A percentile compares a stretch with the other conserved stretches of the same genome.
phyloP scores from a whole-genome alignment of 2,329 filamentous ascomycete genomes.

The Aspergillus floridensis region DNA sequence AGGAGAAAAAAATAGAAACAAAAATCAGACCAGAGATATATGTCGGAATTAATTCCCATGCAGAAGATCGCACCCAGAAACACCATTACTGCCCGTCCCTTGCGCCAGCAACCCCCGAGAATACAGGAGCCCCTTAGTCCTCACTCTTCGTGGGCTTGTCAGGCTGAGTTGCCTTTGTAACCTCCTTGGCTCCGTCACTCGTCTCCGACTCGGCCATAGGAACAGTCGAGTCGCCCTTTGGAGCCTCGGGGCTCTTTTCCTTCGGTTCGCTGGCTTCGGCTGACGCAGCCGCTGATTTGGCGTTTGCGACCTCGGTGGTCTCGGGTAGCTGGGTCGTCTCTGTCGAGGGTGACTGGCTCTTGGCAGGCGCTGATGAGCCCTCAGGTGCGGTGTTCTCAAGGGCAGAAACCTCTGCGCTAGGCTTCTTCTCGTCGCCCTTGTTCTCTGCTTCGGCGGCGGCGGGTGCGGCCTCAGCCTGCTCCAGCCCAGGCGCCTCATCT shows the following conservation, averaged over 20 bases:
- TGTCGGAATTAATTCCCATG: slow-evolving; percentile 13
- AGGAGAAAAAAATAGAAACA: not conserved
- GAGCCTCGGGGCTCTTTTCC: slow-evolving; percentile 15
- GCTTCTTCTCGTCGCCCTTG: slow-evolving; percentile 27
- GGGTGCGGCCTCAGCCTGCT: slow-evolving; percentile 14
- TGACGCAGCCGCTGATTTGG: slow-evolving; percentile 12
- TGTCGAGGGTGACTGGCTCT: slow-evolving; percentile 19
- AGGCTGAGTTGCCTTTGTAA: slow-evolving; percentile 23
- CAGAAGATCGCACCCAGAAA: slow-evolving; percentile 24
- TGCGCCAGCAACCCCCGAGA: slow-evolving; percentile 32
- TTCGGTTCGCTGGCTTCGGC: slow-evolving; percentile 14
- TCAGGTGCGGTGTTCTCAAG: slow-evolving; percentile 20
- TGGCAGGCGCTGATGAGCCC: slow-evolving; percentile 15
- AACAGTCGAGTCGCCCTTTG: slow-evolving; percentile 15
- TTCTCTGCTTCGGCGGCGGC: slow-evolving; percentile 15
- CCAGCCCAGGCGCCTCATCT: slow-evolving; percentile 19
- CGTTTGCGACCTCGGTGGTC: slow-evolving; percentile 17
- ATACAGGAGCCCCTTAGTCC: slow-evolving; percentile 21
- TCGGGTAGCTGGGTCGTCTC: slow-evolving; percentile 17
- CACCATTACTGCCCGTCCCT: slow-evolving; percentile 36
- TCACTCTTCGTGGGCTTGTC: slow-evolving; percentile 35
- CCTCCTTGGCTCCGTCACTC: slow-evolving; percentile 22
- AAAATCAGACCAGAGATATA: slow-evolving; percentile 7
- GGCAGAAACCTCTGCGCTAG: slow-evolving; percentile 19
- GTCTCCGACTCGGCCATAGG: slow-evolving; percentile 13